Base-by-base conservation (phyloP, 805 yeast species). In the Candida glaebosa region DNA sequence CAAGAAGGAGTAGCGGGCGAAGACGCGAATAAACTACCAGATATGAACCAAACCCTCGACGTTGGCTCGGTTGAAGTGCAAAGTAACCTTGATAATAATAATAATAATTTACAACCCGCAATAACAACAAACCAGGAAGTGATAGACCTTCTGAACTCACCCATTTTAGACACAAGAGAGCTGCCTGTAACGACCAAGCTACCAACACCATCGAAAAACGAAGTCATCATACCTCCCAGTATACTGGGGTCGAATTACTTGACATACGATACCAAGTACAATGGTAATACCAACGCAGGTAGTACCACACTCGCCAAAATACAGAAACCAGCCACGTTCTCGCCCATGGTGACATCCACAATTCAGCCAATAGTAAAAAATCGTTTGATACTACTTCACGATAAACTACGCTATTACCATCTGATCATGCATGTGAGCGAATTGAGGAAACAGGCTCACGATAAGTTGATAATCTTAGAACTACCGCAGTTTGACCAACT, bases 371-470 rank as follows among this genome's bases (percentile, higher is more conserved):
- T 14, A 10, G 19, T 25, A 24, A 34, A 39, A 24, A 31, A 39
- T 12, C 45, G 58, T 22, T 33, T 54, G 18, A 46, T 54, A 9
- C 34, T 54, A 14, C 24, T 52, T 17, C 60, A 58, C 37, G 66
- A 60, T 39, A 52, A 53, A 31, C 68, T 65, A 1, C 49, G 54
- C 22, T 57, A 51, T 45, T 49, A 53, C 34, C 63, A 56, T 40
- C 53, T 60, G 43, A 58, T 52, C 31, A 46, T 46, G 43, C 65
- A 57, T 35, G n/a, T 60, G 3, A 48, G 56, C 19, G 59, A 58
- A 40, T 49, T 62, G 20, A 40, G 50, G 19, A 48, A 47, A 19
- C 34, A 44, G 8, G 48, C 49, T 2, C 36, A 46, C 28, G 57
- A 55, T 25, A 41, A 32, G 14, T 46, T 55, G 6, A 51, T 58